These are phyloP conservation scores for Aspergillus puulaauensis DNA, from an alignment of 2,329 filamentous ascomycete genomes.

Conservation along the genomic window DNA sequence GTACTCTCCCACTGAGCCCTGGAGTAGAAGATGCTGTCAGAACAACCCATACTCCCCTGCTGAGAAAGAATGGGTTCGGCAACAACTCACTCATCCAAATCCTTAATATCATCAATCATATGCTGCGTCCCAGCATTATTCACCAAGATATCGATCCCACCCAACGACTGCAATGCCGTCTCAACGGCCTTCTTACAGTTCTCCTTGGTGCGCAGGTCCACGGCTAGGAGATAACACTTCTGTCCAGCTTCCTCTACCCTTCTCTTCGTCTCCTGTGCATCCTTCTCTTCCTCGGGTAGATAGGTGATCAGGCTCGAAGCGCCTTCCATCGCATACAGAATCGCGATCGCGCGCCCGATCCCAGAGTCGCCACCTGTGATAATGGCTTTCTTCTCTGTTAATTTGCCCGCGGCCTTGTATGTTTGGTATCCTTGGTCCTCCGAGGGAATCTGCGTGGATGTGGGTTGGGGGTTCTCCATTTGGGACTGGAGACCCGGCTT, in stretches of 20 bases:
- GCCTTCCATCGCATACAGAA: conserved; percentile 79
- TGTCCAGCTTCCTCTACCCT: conserved; percentile 66
- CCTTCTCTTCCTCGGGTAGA: conserved; percentile 71
- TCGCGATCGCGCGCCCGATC: conserved; percentile 72
- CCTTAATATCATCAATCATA: conserved; percentile 69
- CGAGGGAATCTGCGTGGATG: conserved; percentile 66
- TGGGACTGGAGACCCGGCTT: conserved; percentile 55
- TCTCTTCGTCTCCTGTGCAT: conserved; percentile 72
- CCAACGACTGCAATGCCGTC: conserved; percentile 64
- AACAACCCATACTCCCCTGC: neutral
- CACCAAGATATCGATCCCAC: conserved; percentile 65
- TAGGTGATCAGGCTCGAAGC: conserved; percentile 73
- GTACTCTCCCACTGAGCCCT: conserved; percentile 77
- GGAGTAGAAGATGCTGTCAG: neutral
- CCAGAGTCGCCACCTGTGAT: conserved; percentile 81
- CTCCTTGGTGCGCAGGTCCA: conserved; percentile 63
- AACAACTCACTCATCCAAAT: conserved; percentile 61
- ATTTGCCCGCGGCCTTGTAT: conserved; percentile 74
- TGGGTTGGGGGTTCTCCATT: conserved; percentile 58
- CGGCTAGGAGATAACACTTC: conserved; percentile 63
- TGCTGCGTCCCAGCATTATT: conserved; percentile 75
- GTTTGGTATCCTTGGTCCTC: conserved; percentile 66
- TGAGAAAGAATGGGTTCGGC: neutral
- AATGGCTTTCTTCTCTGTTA: conserved; percentile 70
- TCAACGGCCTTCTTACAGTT: conserved; percentile 72